phyloP scores from a whole-genome alignment of 2,329 filamentous ascomycete genomes.

The Talaromyces sp. region DNA sequence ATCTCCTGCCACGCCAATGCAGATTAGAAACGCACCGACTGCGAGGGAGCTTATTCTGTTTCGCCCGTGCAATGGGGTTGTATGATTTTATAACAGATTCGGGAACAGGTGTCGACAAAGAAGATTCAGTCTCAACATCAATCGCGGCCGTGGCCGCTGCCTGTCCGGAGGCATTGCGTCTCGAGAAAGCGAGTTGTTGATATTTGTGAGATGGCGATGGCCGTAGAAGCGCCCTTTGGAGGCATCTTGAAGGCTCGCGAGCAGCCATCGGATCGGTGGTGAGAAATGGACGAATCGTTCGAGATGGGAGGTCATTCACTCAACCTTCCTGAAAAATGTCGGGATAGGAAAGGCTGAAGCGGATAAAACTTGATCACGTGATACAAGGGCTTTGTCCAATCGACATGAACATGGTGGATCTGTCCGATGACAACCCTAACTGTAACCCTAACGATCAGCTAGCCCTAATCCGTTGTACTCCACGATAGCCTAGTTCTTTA shows the following conservation, averaged over 20 bases:
- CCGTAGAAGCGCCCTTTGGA: slow-evolving; percentile 38
- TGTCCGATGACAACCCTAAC: neutral
- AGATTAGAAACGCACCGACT: slow-evolving; percentile 48
- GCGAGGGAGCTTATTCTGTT: slow-evolving; percentile 44
- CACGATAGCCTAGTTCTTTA: neutral
- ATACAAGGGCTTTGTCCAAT: neutral
- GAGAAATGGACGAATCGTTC: neutral
- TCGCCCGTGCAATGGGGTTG: slow-evolving; percentile 49
- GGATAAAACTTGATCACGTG: neutral
- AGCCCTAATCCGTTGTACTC: neutral
- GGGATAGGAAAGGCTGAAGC: slow-evolving; percentile 1
- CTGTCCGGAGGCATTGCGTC: slow-evolving; percentile 49
- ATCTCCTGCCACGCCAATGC: neutral
- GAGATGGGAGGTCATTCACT: neutral
- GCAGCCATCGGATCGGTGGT: slow-evolving; percentile 33
- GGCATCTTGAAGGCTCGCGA: slow-evolving; percentile 38
- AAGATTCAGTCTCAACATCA: slow-evolving; percentile 50
- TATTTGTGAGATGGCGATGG: slow-evolving; percentile 31
- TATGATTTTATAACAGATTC: slow-evolving; percentile 46
- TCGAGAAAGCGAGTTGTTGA: slow-evolving; percentile 31
- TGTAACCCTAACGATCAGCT: neutral
- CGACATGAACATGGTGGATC: neutral
- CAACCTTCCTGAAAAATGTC: neutral
- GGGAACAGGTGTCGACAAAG: slow-evolving; percentile 37
- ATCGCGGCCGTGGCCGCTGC: slow-evolving; percentile 34